Evolutionary conservation across 257 asterid genomes (phyloP), one percentile per base, ranked within the genome.

Genomic region (Knoxia roxburghii): DNA sequence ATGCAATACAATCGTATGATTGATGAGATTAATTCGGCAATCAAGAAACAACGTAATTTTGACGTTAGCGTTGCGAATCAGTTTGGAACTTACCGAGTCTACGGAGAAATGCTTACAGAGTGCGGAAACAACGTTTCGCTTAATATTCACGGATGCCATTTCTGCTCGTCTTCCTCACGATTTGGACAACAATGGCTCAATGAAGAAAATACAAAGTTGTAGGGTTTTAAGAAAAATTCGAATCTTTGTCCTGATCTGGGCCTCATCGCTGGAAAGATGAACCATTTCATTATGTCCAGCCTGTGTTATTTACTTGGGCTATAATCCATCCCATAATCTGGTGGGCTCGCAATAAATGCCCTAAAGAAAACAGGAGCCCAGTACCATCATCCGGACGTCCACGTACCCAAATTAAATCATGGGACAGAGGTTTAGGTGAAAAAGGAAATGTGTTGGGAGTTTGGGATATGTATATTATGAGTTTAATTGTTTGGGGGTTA

Each of bases 71-170:
- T 2, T 13, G n/a, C 24, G 5, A 15, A 20, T 54, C 17, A 43
- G 26, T 1, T 30, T 58, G 29, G 69, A 43, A 65, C 84, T 81
- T 74, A 91, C 98, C 4, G 81, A 72, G 75, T 89, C 87, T 10
- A 80, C 23, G 7, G 89, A 74, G 65, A 81, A 83, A 64, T 73
- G 74, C 56, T 81, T 84, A 68, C 82, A 83, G 65, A 91, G 92
- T 72, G 95, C 88, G 12, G 77, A 57, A 51, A 82, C 78, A 59
- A 83, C 30, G 12, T 45, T 76, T 35, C 73, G 81, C 84, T 78
- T 82, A 50, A 52, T 78, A 65, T 68, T 67, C 32, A 68, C 60
- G 51, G 84, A 76, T 54, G 86, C 83, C 98, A 91, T 91, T 61
- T 37, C 61, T 63, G 59, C 70, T 18, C 49, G 6, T 50, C 56